Base-by-base conservation (phyloP, 148 eudicot species). In the Hydrangea macrophylla region DNA sequence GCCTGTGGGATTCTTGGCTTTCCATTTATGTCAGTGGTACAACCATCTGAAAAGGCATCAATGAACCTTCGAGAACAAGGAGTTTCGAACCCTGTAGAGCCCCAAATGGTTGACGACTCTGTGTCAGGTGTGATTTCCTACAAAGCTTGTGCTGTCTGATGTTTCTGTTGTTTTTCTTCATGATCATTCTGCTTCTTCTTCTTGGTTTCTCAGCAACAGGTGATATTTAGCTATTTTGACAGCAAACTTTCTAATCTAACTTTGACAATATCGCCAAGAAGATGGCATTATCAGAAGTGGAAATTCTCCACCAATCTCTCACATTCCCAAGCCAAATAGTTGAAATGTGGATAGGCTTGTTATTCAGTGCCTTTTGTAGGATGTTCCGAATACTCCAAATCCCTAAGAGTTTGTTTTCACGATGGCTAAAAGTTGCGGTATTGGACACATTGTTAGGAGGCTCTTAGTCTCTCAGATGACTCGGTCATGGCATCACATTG, bases 1-100 rank as follows among this genome's bases (percentile, higher is more conserved):
- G 97, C 99, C 65, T 94, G 99, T 76, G 99, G 99, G 55, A 80
- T 94, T 76, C 97, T 94, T 81, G 97, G 99, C 72, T 94, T 85
- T 84, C 99, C 99, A 70, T 85, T 88, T 72, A 91, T 94, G 99
- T 80, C 88, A 63, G 83, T 94, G 75, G 72, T 94, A 42, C 96
- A 91, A 77, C 99, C 99, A 69, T 91, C 93, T 65, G 82, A 70
- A 37, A 70, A 65, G 75, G 78, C 90, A 64, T 78, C 84, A 64
- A 28, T 20, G 57, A 64, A 75, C 60, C 79, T 73, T 64, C 69
- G 62, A 58, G 68, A 58, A 32, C 48, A 27, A 51, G 73, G 57
- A 58, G 65, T 56, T 51, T 33, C 76, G 42, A 62, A 71, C 32
- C 40, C 58, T 45, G 68, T 67, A 54, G 67, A 37, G 54, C 68